Base-by-base conservation (phyloP, 2,329 filamentous ascomycete species). In the Onygenales sp. region DNA sequence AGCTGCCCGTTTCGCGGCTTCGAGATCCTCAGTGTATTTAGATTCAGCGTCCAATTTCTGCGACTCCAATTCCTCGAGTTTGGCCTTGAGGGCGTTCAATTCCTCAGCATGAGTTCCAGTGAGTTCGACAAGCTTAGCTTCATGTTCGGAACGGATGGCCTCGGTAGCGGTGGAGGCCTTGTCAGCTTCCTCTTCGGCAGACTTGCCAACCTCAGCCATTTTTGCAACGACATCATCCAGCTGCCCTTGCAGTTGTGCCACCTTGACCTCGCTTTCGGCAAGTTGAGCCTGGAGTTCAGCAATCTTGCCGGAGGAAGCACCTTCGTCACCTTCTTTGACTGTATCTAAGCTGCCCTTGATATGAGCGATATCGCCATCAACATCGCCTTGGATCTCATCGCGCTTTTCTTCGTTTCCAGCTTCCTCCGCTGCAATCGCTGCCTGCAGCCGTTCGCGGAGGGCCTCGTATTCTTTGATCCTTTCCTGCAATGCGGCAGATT, bases 21-120 rank as follows among this genome's bases (percentile, higher is more conserved):
- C 70, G 8, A 73, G 53, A 9, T 72, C 67, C 52, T 67, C 65
- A 8, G 64, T 52, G 6, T 67, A 67, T 50, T 64, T 67, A 37
- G 68, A 65, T 52, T 70, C 67, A 31, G 70, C 52, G 17, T 70
- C 66, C 50, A 70, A 67, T 14, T 63, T 64, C 52, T 67, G 65
- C 6, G 57, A 47, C 47, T 73, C 69, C 0, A 63, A 63, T 49
- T 73, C 70, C 27, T 65, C 59, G 17, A 70, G 63, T 53, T 70
- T 70, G 54, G 55, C 59, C 31, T 67, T 63, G 32, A 72, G 61
- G 44, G 6, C 32, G 36, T 54, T 57, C n/a, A 61, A 31, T 32
- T 60, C 58, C 17, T 55, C 49, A 4, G 52, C 36, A 39, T 60
- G 58, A 21, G 42, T 40, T n/a, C 56, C 52, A 6, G 56, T 51